Conservation (phyloP, 805 yeast species). For the Spathaspora hagerdaliae region DNA sequence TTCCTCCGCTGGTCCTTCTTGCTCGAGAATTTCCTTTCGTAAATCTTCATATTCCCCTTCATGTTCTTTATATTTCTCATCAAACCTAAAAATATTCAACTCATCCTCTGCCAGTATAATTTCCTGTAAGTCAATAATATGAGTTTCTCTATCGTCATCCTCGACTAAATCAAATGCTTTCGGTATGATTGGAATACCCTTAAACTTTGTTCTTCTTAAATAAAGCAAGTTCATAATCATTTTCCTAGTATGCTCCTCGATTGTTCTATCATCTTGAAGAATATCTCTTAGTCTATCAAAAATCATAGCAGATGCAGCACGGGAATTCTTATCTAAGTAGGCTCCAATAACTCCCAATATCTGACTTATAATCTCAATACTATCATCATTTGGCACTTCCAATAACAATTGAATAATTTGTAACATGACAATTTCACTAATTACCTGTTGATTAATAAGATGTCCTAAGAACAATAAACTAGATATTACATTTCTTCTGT, state of each 20-base stretch:
- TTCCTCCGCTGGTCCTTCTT: constrained; percentile 13
- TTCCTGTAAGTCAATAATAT: constrained; percentile 47
- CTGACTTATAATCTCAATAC: constrained; percentile 51
- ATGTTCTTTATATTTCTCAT: constrained; percentile 44
- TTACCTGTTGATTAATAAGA: constrained; percentile 58
- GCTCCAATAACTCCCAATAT: constrained; percentile 53
- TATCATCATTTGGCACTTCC: constrained; percentile 44
- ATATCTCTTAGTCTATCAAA: constrained; percentile 59
- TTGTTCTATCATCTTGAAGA: constrained; percentile 46
- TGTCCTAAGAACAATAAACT: constrained; percentile 51
- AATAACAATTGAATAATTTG: constrained; percentile 33
- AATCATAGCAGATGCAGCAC: constrained; percentile 43
- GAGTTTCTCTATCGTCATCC: constrained; percentile 57
- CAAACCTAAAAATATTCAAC: constrained; percentile 50
- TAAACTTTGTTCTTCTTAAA: constrained; percentile 36
- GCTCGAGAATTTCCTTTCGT: constrained; percentile 44
- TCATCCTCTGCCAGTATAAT: constrained; percentile 46
- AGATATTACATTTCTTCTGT: constrained; percentile 40
- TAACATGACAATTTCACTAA: constrained; percentile 26
- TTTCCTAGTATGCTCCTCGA: constrained; percentile 38
- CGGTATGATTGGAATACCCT: constrained; percentile 34
- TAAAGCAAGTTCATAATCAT: constrained; percentile 51
- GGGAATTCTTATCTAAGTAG: constrained; percentile 39
- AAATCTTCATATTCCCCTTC: constrained; percentile 47
- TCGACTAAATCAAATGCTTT: constrained; percentile 58